phyloP scores from a whole-genome alignment of 2,329 filamentous ascomycete species.

The Paecilomyces sp. region DNA sequence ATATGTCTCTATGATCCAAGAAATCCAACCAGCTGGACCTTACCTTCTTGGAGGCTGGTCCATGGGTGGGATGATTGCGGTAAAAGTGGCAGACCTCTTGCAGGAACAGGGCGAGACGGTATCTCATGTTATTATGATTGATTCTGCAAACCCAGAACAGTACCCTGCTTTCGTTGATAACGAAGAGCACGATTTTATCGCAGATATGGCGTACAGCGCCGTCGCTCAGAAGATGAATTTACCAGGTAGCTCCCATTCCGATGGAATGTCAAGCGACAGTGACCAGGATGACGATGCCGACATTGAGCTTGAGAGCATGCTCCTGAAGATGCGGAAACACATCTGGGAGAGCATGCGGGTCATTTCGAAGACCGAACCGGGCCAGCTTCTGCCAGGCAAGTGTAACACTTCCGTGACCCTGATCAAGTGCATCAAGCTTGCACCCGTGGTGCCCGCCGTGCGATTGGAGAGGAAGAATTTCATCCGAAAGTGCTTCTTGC shows the following conservation, averaged over 20 bases:
- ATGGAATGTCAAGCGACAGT: background rate
- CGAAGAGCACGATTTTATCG: background rate
- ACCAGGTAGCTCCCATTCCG: background rate
- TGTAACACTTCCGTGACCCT: background rate
- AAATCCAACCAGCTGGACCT: constrained; percentile 27
- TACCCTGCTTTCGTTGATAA: background rate
- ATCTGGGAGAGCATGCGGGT: background rate
- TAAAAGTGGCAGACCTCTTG: constrained; percentile 14
- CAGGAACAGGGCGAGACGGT: constrained; percentile 9
- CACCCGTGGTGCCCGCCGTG: background rate
- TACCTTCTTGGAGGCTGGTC: constrained; percentile 34
- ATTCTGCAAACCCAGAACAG: constrained; percentile 12
- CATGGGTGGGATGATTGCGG: constrained; percentile 27
- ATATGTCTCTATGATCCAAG: constrained; percentile 11
- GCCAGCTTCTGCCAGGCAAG: background rate
- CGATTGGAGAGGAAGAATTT: background rate
- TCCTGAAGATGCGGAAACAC: constrained; percentile 1
- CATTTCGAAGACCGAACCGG: background rate
- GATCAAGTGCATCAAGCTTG: background rate
- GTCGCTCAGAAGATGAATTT: background rate
- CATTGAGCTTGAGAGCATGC: background rate
- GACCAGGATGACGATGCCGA: background rate
- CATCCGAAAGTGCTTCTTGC: background rate
- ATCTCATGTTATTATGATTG: constrained; percentile 13
- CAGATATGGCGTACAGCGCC: background rate